phyloP scores from a whole-genome alignment of 1,284 basidiomycete species.

The Earliella scabrosa region DNA sequence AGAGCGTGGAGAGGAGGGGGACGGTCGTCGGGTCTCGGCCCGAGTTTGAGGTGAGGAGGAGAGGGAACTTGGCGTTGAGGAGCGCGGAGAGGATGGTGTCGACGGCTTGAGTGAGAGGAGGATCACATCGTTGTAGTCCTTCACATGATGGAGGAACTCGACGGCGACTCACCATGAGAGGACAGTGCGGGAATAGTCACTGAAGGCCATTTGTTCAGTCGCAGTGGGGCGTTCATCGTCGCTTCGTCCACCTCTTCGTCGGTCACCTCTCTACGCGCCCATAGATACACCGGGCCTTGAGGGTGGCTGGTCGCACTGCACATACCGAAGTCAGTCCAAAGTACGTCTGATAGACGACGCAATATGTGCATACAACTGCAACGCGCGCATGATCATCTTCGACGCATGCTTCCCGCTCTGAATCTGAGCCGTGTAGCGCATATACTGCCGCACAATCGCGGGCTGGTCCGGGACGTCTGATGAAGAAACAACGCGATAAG shows the following conservation, averaged over 20 bases:
- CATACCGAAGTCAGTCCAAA: neutral
- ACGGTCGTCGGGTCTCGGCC: constrained; percentile 58
- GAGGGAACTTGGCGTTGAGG: constrained; percentile 50
- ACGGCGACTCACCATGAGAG: constrained; percentile 44
- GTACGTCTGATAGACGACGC: neutral
- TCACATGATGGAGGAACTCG: too few relatives aligned
- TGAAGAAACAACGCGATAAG: neutral
- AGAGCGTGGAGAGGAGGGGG: constrained; percentile 49
- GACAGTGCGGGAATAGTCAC: constrained; percentile 56
- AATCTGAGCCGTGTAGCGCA: constrained; percentile 66
- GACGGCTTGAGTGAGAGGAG: too few relatives aligned
- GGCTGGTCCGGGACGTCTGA: constrained; percentile 68
- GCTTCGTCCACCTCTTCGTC: constrained; percentile 59
- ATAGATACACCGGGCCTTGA: constrained; percentile 72
- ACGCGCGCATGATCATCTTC: constrained; percentile 54
- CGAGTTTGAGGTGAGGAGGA: constrained; percentile 66
- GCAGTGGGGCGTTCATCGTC: constrained; percentile 33
- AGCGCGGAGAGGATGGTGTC: constrained; percentile 51
- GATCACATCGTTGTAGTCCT: too few relatives aligned
- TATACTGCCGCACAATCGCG: constrained; percentile 70
- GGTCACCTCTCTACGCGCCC: constrained; percentile 68
- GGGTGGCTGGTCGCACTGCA: constrained; percentile 66
- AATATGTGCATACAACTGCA: constrained; percentile 57
- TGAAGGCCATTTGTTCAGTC: constrained; percentile 49
- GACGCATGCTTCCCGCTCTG: constrained; percentile 52